Percentiles rank a stretch among this genome's conserved stretches.
Evolutionary conservation across 805 yeast genomes (phyloP).

Genomic region (Yarrowia yakushimensis): DNA sequence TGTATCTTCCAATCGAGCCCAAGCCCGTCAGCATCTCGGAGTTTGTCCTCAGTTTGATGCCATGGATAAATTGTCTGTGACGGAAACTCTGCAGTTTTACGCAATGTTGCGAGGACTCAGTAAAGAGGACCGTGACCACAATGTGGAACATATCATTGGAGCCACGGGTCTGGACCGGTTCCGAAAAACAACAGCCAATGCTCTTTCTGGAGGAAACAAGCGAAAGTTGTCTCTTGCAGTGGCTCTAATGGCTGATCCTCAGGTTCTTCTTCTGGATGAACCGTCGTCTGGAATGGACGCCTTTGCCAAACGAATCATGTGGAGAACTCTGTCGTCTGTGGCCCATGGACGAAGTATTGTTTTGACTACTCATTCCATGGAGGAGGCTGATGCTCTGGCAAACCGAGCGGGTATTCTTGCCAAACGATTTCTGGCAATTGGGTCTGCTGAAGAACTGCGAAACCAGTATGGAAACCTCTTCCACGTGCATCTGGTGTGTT

Average conservation of each 20-base stretch:
- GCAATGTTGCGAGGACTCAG: conserved; percentile 37
- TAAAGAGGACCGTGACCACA: conserved; percentile 28
- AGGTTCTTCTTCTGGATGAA: conserved; percentile 39
- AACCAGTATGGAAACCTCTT: conserved; percentile 35
- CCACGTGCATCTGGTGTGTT: conserved; percentile 36
- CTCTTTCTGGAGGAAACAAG: conserved; percentile 40
- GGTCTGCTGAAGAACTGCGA: conserved; percentile 35
- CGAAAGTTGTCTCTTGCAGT: conserved; percentile 39
- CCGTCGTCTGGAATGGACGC: conserved; percentile 43
- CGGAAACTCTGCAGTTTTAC: conserved; percentile 37
- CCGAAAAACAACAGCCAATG: conserved; percentile 35
- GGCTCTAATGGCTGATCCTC: conserved; percentile 40
- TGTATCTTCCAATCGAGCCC: conserved; percentile 33
- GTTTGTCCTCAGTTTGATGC: conserved; percentile 43
- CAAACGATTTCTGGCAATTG: conserved; percentile 36
- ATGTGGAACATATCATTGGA: conserved; percentile 36
- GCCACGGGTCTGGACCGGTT: conserved; percentile 39
- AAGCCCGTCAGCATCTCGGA: conserved; percentile 38
- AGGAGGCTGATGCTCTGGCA: conserved; percentile 41
- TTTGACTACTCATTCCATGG: conserved; percentile 41
- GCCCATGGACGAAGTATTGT: conserved; percentile 38
- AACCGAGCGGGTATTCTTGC: conserved; percentile 39
- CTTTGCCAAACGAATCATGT: conserved; percentile 41
- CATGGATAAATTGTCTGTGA: conserved; percentile 39
- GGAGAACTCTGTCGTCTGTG: conserved; percentile 38